Percentiles rank a stretch among this genome's conserved stretches.
These are phyloP conservation scores for Microsporum ferrugineum DNA, from an alignment of 2,329 filamentous ascomycete genomes.

Conservation along the genomic window DNA sequence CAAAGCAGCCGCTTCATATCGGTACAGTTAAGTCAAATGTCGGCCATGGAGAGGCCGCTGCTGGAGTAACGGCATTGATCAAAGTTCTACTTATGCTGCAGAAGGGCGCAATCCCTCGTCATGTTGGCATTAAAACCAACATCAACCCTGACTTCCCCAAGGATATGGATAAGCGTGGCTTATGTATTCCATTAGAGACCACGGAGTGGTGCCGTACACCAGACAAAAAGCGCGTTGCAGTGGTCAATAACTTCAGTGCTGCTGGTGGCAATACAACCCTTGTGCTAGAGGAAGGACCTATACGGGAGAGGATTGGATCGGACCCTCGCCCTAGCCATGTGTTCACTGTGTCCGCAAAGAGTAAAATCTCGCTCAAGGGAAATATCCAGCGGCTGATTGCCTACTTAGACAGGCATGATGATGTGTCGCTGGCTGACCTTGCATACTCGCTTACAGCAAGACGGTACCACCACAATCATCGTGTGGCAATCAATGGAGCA, in stretches of 20 bases:
- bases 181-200: slow-evolving; percentile 10
- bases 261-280: slow-evolving; percentile 56
- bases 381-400: slow-evolving; percentile 45
- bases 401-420: slow-evolving; percentile 42
- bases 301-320: background rate
- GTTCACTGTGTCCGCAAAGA: slow-evolving; percentile 46
- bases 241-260: slow-evolving; percentile 59
- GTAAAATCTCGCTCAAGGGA: slow-evolving; percentile 29
- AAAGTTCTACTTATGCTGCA: slow-evolving; percentile 21
- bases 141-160: background rate
- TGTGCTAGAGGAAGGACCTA: slow-evolving; percentile 26
- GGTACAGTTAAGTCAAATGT: slow-evolving; percentile 24
- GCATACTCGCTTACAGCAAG: slow-evolving; percentile 55
- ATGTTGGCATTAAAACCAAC: slow-evolving; percentile 11
- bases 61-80: slow-evolving; percentile 21
- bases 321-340: slow-evolving; percentile 41
- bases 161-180: slow-evolving; percentile 4
- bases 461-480: slow-evolving; percentile 42
- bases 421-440: slow-evolving; percentile 40
- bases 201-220: slow-evolving; percentile 25
- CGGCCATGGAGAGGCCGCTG: slow-evolving; percentile 22
- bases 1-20: slow-evolving; percentile 4
- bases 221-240: slow-evolving; percentile 25
- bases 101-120: slow-evolving; percentile 19
- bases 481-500: slow-evolving; percentile 16